Conservation (phyloP, 192 early-diverging fungal genomes). For the Backusella australiensis region DNA sequence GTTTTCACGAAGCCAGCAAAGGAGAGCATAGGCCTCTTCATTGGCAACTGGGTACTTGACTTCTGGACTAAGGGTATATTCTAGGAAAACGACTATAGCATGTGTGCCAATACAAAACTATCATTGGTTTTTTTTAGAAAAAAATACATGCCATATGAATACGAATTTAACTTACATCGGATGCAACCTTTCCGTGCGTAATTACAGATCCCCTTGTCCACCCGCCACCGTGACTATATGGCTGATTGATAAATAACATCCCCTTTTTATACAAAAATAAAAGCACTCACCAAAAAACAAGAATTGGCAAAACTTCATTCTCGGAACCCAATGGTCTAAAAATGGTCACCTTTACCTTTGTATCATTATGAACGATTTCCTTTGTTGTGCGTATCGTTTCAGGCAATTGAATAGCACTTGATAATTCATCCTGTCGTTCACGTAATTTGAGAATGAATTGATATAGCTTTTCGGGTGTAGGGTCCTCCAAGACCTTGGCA, state of each 20-base stretch:
- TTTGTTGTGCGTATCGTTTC: background rate
- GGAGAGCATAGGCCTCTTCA: slow-evolving; percentile 20
- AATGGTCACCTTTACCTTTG: background rate
- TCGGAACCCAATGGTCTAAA: slow-evolving; percentile 5
- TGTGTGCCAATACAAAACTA: background rate
- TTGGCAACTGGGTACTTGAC: slow-evolving; percentile 12
- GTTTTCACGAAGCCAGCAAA: slow-evolving; percentile 12
- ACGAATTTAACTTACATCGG: background rate
- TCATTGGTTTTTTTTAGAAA: background rate
- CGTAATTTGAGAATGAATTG: background rate
- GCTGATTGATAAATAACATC: background rate
- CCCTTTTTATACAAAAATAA: background rate
- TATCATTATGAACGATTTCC: background rate
- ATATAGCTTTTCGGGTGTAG: slow-evolving; percentile 2
- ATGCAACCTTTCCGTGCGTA: background rate
- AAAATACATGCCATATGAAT: background rate
- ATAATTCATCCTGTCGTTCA: background rate
- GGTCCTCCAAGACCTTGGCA: background rate
- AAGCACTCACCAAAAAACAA: background rate
- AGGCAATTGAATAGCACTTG: background rate
- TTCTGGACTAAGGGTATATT: slow-evolving; percentile 20
- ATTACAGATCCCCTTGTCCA: background rate
- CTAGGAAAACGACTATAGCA: slow-evolving; percentile 12
- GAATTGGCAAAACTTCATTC: background rate
- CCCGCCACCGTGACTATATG: slow-evolving; percentile 2